Evolutionary conservation across 306 rosid species (phyloP).

Genomic region (Cucumis melo): DNA sequence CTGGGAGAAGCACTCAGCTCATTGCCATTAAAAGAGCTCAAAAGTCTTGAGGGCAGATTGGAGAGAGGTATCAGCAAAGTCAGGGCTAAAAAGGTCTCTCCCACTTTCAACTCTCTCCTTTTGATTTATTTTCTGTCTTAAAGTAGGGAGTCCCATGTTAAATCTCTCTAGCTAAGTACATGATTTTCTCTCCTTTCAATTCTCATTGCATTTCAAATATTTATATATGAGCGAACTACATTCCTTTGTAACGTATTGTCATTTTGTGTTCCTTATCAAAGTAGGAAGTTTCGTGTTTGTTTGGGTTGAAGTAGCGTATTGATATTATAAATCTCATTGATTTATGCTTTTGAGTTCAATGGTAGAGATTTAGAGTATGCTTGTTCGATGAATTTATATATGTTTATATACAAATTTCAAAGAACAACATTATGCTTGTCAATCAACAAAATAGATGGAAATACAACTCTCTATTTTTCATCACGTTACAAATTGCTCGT

Average conservation of each 20-base stretch:
- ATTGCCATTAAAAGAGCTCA: conserved; percentile 63
- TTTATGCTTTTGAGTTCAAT: neutral
- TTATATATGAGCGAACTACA: no score
- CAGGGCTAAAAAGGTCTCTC: conserved; percentile 68
- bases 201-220: no score
- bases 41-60: conserved; percentile 75
- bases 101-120: neutral
- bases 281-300: neutral
- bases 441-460: no score
- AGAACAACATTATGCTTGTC: no score
- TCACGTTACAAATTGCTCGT: no score
- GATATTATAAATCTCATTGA: neutral
- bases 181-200: no score
- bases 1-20: conserved; percentile 77
- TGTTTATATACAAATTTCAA: no score
- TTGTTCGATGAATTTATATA: neutral
- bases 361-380: neutral
- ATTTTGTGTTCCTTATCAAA: no score
- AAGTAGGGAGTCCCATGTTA: neutral
- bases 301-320: neutral
- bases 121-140: no score
- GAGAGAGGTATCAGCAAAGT: conserved; percentile 89
- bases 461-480: no score
- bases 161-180: neutral
- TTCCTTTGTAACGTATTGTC: no score